Base-by-base conservation (phyloP, 1,284 basidiomycete genomes). In the Trametes pubescens region DNA sequence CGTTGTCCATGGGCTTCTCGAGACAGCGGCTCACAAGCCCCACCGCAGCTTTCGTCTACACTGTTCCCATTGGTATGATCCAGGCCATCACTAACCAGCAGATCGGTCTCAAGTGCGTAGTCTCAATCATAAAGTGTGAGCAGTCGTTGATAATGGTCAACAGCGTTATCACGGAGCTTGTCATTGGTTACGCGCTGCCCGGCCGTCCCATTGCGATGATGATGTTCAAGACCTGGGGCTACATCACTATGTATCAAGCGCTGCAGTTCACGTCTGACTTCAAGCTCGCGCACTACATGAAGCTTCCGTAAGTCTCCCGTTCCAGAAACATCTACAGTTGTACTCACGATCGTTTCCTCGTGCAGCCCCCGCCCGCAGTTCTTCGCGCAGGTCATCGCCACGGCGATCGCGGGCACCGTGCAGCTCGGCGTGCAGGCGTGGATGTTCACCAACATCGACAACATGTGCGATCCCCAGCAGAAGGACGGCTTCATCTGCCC, bases 241-340 rank as follows among this genome's bases (percentile, higher is more conserved):
- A 81, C 66, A 81, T 82, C 69, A 77, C 79, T 24, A 79, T 82
- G 73, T 72, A 72, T 6, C 82, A 83, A 67, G 72, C 72, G 8
- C 64, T 74, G 49, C 65, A 65, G 37, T 91, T 92, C 74, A 83
- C 89, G 9, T 83, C 84, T 13, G 90, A 92, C 74, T 87, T 90
- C 76, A 90, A 91, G 74, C 82, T 90, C 51, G 88, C 87, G 5
- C 89, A 91, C 69, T 90, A 91, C 78, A 91, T 91, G 89, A 91
- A 91, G 74, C 78, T 90, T 34, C 80, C 83, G 62, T 74, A 61
- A 29, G 72, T 69, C 24, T 26, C 32, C 14, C 10, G 18, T 11
- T 13, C n/a, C 10, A 51, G 37, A 8, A 34, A 22, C 51, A 18
- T 14, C 21, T 5, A 2, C 7, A 9, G 0, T 4, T 1, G 8